A percentile compares a stretch with the other conserved stretches of the same genome.
Conservation (phyloP, 2,329 filamentous ascomycete genomes). For the Cladophialophora immunda region DNA sequence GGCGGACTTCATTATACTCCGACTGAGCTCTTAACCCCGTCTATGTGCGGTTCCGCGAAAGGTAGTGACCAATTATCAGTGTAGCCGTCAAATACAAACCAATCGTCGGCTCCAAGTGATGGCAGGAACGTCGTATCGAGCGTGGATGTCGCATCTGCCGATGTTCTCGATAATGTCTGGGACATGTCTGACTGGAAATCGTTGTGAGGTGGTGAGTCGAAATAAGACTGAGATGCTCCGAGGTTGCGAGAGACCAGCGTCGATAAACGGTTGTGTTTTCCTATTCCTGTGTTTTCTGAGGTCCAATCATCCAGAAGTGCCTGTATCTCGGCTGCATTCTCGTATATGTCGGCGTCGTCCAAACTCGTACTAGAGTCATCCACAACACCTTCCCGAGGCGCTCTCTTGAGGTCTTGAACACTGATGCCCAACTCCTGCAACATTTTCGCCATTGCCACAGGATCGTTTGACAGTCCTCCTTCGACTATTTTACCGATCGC, state of each 20-base stretch:
- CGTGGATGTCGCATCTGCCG: not conserved
- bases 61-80: not conserved
- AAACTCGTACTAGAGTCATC: not conserved
- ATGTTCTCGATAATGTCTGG: not conserved
- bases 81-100: not conserved
- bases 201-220: not conserved
- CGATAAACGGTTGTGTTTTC: not conserved
- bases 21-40: not conserved
- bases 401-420: constrained; percentile 15
- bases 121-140: not conserved
- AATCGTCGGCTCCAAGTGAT: not conserved
- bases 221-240: not conserved
- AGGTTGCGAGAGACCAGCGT: not conserved
- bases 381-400: constrained; percentile 4
- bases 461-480: constrained; percentile 13
- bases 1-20: not conserved
- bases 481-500: constrained; percentile 16
- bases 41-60: not conserved
- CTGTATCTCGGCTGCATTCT: constrained; percentile 11
- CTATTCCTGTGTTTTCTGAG: not conserved
- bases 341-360: not conserved
- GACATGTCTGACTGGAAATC: not conserved
- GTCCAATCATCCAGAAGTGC: constrained; percentile 1
- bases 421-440: constrained; percentile 20
- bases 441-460: constrained; percentile 13